A percentile compares a stretch with the other conserved stretches of the same genome.
phyloP scores from a whole-genome alignment of 208 protist genomes.

The Naegleria gruberi region DNA sequence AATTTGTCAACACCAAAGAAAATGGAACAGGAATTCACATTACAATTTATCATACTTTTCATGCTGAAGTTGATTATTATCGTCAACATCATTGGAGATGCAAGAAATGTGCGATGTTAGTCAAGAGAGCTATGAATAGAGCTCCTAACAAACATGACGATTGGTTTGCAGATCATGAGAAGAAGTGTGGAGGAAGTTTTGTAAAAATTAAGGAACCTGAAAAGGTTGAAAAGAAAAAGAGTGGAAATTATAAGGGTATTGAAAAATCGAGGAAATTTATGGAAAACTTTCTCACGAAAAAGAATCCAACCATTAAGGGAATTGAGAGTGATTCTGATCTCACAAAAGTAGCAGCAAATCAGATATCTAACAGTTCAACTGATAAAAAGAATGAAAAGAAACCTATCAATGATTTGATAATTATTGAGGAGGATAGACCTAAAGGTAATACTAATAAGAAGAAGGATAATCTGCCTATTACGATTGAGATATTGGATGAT shows the following conservation, averaged over 20 bases:
- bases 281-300: not conserved
- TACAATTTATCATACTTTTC: constrained; percentile 41
- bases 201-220: constrained; percentile 34
- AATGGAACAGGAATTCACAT: constrained; percentile 3
- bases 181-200: constrained; percentile 25
- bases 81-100: constrained; percentile 34
- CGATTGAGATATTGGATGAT: not conserved
- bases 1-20: constrained; percentile 28
- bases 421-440: not conserved
- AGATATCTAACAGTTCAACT: no score
- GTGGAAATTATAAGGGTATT: not conserved
- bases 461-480: no score
- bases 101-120: constrained; percentile 1
- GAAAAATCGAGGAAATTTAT: not conserved
- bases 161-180: constrained; percentile 22
- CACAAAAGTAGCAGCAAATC: not conserved
- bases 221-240: not conserved
- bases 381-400: no score
- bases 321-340: not conserved
- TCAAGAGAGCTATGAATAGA: constrained; percentile 40
- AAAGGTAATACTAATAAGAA: not conserved
- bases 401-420: no score
- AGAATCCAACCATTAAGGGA: not conserved
- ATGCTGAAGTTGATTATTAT: constrained; percentile 41
- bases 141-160: constrained; percentile 27